Percentiles rank a stretch among this genome's conserved stretches.
Evolutionary conservation across 1,284 basidiomycete species (phyloP).

Genomic region (Pseudozyma pruni): DNA sequence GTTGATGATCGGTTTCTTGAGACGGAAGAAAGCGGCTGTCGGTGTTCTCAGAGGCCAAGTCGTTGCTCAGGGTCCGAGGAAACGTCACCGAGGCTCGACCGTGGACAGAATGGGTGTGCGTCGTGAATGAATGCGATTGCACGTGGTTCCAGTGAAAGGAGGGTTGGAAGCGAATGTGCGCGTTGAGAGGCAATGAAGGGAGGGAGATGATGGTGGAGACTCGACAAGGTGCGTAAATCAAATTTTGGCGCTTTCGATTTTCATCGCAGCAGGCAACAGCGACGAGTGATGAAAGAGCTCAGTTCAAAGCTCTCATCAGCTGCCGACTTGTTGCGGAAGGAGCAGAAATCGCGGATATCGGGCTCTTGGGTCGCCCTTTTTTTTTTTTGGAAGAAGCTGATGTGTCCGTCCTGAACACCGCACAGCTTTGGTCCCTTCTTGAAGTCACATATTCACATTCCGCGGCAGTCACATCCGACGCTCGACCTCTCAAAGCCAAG

Average conservation of each 20-base stretch:
- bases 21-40: slow-evolving; percentile 1
- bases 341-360: too few relatives aligned
- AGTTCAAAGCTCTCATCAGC: too few relatives aligned
- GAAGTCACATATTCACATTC: background rate
- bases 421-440: background rate
- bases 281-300: too few relatives aligned
- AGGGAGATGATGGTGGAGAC: slow-evolving; percentile 9
- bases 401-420: background rate
- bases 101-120: background rate
- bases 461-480: background rate
- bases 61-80: slow-evolving; percentile 19
- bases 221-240: background rate
- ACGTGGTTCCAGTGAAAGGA: background rate
- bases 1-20: slow-evolving; percentile 12
- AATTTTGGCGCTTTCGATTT: background rate
- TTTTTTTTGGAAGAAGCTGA: background rate
- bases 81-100: background rate
- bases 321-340: too few relatives aligned
- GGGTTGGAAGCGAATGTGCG: background rate
- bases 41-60: slow-evolving; percentile 23
- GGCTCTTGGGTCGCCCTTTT: background rate
- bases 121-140: slow-evolving; percentile 10
- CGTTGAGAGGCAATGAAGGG: background rate
- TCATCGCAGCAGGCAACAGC: too few relatives aligned
- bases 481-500: too few relatives aligned